Base-by-base conservation (phyloP, 2,329 filamentous ascomycete genomes). In the Colletotrichum sp. region DNA sequence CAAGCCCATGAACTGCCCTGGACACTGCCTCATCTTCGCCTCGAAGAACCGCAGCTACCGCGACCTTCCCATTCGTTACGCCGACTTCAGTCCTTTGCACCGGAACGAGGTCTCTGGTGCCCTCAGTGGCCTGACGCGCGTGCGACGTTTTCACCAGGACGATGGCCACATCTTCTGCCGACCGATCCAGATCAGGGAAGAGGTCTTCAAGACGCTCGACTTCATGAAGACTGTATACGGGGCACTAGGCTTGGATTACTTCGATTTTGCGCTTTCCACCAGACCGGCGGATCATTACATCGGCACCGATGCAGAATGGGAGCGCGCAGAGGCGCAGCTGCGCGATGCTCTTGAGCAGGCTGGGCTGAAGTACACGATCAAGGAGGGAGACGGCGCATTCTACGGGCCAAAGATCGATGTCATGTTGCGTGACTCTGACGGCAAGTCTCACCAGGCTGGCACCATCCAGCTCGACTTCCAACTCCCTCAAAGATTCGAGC, bases 401-500 rank as follows among this genome's bases (percentile, higher is more conserved):
- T 98, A 98, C 81, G 95, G 96, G 0, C 95, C 96, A 36, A 98
- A 98, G 86, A 98, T 98, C 78, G 95, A 98, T 81, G 94, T 98
- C 60, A 92, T 98, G 52, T 85, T 98, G 62, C 92, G 90, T 77
- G 95, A 98, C 81, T 93, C 93, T 1, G 91, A 95, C 80, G 95
- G 95, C 9, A 98, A 96, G 82, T 94, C 96, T 80, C 95, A 98
- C 82, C 95, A 98, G 82, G 95, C 96, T 4, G 96, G 95, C 5
- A 98, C 95, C 0, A 93, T 98, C 67, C 95, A 98, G 86, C 90
- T 98, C 32, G 95, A 98, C 83, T 98, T 98, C 83, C 96, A 98
- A 84, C 89, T 98, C 3, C 95, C 95, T 2, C 94, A 95, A 81
- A 92, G 95, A 15, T 98, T 98, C 81, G 91, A 91, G 62, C 87